A percentile compares a stretch with the other conserved stretches of the same genome.
phyloP scores from a whole-genome alignment of 192 early-diverging fungal species.

The Rhizophlyctis rosea region DNA sequence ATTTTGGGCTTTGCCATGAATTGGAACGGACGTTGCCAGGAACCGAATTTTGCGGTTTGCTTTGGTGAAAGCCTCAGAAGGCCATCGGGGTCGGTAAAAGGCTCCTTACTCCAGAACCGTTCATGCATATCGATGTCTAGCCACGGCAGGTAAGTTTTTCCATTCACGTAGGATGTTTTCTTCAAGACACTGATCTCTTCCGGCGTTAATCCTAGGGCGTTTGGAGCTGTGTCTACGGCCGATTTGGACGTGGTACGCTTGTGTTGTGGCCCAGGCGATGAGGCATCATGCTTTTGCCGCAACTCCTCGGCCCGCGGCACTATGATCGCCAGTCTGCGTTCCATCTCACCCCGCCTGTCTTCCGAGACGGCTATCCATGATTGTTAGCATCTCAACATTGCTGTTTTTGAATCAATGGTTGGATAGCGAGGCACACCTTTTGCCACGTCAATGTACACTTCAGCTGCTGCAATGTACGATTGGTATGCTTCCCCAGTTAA shows the following conservation, averaged over 20 bases:
- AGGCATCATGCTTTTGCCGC: background rate
- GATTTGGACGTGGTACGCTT: background rate
- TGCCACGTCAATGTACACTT: too few species aligned
- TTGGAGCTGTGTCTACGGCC: too few species aligned
- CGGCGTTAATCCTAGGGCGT: background rate
- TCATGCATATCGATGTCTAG: slow-evolving; percentile 60
- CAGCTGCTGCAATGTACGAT: background rate
- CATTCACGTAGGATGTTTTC: slow-evolving; percentile 69
- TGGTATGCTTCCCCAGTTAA: background rate
- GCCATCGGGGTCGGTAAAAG: slow-evolving; percentile 79
- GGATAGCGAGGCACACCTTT: too few species aligned
- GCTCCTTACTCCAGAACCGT: slow-evolving; percentile 45
- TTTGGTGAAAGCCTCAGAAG: slow-evolving; percentile 66
- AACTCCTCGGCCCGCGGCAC: background rate
- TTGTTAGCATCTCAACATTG: too few species aligned
- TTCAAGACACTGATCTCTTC: slow-evolving; percentile 62
- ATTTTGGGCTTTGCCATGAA: slow-evolving; percentile 67
- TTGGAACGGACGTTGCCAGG: slow-evolving; percentile 79
- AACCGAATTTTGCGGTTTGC: slow-evolving; percentile 69
- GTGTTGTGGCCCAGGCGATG: background rate
- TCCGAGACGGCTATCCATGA: background rate
- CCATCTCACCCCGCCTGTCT: background rate
- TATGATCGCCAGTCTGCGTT: background rate
- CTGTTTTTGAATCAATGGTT: too few species aligned
- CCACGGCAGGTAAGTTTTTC: slow-evolving; percentile 74